Base-by-base conservation (phyloP, 2,329 filamentous ascomycete species). In the Cytospora paraplurivora region DNA sequence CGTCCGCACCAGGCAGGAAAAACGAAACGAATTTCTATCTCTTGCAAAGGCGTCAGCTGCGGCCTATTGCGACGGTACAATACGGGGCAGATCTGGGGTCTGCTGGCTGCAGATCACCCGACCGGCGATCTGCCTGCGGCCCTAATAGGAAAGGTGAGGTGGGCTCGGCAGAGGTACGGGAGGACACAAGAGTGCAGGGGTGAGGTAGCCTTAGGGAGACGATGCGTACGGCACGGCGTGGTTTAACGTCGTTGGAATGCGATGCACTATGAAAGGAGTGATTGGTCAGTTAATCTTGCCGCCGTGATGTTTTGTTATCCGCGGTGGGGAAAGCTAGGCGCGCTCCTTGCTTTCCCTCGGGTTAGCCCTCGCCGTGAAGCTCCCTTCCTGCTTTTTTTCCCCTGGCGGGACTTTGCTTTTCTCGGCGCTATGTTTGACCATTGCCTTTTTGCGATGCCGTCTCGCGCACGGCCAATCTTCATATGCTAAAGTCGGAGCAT, bases 121-220 rank as follows among this genome's bases (percentile, higher is more conserved):
- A 66, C 62, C 58, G 62, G 53, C 65, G 65, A 66, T 66, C 65
- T 66, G 62, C 50, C 59, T 65, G 50, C 62, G 62, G 62, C 55
- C 63, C 59, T 61, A 66, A 64, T 56, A 49, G 64, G 64, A 64
- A 66, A 58, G 54, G 64, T 54, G 56, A 47, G 47, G 52, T 61
- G 32, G 60, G 53, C 38, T 63, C 56, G 61, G 38, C 56, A 60
- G 56, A 56, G 61, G 61, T 61, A 54, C 41, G 62, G 64, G 37
- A 54, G 64, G 37, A 54, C 15, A 53, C 51, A 49, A 49, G 50
- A 32, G 41, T n/a, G 44, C 59, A 55, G 50, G 52, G 52, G 41
- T 38, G 17, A 41, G 38, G 15, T 51, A 51, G 21, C 21, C 21
- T 8, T 51, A 35, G 32, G 49, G 55, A 33, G 34, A 54, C 53